Conservation (phyloP, 2,329 filamentous ascomycete genomes). For the Cytospora mali region DNA sequence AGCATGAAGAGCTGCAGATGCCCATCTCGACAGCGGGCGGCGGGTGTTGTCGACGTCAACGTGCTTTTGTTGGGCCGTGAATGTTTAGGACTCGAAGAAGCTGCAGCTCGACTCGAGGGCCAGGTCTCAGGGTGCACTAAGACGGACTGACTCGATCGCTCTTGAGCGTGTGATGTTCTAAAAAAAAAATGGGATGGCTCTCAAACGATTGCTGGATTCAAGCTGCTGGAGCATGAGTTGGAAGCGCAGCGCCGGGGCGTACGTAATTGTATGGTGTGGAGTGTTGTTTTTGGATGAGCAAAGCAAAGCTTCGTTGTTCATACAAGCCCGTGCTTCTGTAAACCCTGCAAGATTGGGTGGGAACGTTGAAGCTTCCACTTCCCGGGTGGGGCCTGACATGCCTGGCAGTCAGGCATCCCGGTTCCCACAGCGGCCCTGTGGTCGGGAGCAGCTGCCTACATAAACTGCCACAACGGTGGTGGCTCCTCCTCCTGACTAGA, state of each 20-base stretch:
- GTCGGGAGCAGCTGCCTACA: not conserved
- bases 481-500: not conserved
- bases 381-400: not conserved
- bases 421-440: not conserved
- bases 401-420: not conserved
- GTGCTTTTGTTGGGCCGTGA: constrained; percentile 18
- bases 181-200: not conserved
- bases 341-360: not conserved
- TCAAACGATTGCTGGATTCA: not conserved
- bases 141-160: constrained; percentile 5
- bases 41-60: constrained; percentile 24
- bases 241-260: constrained; percentile 22
- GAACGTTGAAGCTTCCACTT: not conserved
- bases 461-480: not conserved
- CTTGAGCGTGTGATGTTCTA: not conserved
- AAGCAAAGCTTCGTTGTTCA: constrained; percentile 5
- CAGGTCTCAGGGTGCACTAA: constrained; percentile 16
- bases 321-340: not conserved
- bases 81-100: constrained; percentile 17
- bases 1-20: constrained; percentile 64
- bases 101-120: constrained; percentile 24
- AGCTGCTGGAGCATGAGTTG: constrained; percentile 14
- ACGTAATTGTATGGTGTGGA: constrained; percentile 25
- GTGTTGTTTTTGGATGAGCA: constrained; percentile 16
- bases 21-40: constrained; percentile 53